These are phyloP conservation scores for Flaveria linearis DNA, from an alignment of 129 eudicot species.

Conservation along the genomic window DNA sequence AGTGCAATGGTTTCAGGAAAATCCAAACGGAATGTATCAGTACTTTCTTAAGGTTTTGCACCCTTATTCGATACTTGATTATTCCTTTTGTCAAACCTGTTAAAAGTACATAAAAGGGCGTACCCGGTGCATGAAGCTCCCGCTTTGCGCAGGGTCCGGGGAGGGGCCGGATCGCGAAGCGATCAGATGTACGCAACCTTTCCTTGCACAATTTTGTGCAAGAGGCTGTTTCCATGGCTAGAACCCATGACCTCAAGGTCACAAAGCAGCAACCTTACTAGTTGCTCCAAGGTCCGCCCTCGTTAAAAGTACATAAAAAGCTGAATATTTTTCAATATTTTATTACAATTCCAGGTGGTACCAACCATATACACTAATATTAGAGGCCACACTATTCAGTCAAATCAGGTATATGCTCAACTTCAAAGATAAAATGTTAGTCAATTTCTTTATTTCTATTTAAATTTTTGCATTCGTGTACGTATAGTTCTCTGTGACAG, in stretches of 20 bases:
- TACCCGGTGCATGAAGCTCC: too few relatives aligned
- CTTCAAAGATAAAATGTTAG: neutral
- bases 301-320: neutral
- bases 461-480: slow-evolving; percentile 2
- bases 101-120: neutral
- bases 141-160: too few relatives aligned
- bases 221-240: too few relatives aligned
- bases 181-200: too few relatives aligned
- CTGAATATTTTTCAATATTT: neutral
- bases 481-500: slow-evolving; percentile 85
- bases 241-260: too few relatives aligned
- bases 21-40: slow-evolving; percentile 71
- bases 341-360: slow-evolving; percentile 60
- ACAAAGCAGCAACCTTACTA: too few relatives aligned
- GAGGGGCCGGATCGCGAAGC: too few relatives aligned
- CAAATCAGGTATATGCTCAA: slow-evolving; percentile 74
- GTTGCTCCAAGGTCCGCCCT: too few relatives aligned
- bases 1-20: slow-evolving; percentile 68
- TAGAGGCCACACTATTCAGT: slow-evolving; percentile 69
- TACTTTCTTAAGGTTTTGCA: slow-evolving; percentile 74
- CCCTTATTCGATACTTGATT: neutral
- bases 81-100: neutral
- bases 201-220: too few relatives aligned
- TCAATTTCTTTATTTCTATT: neutral
- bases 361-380: slow-evolving; percentile 81